These are phyloP conservation scores for Tricladium varicosporioides DNA, from an alignment of 2,329 filamentous ascomycete genomes.

Conservation along the genomic window DNA sequence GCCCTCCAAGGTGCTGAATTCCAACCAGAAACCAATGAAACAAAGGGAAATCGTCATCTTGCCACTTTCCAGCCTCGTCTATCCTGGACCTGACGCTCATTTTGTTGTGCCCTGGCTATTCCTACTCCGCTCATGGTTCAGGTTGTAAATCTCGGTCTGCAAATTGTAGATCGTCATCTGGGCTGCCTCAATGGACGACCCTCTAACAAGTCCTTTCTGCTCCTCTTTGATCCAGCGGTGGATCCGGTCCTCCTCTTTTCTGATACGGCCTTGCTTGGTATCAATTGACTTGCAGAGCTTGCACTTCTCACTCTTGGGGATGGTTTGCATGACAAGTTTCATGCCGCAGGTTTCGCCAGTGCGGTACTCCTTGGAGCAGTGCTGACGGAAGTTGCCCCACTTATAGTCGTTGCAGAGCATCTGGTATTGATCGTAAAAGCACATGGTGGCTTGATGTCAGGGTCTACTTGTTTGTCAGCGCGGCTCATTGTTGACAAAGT, in stretches of 20 bases:
- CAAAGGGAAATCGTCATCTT: background rate
- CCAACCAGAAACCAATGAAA: slow-evolving; percentile 18
- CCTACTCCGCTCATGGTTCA: slow-evolving; percentile 32
- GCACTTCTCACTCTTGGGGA: slow-evolving; percentile 61
- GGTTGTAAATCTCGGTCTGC: slow-evolving; percentile 53
- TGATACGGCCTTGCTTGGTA: slow-evolving; percentile 74
- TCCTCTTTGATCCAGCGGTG: slow-evolving; percentile 71
- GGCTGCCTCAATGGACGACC: slow-evolving; percentile 70
- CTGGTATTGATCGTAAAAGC: slow-evolving; percentile 89
- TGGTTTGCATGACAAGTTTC: slow-evolving; percentile 79
- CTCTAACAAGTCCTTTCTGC: slow-evolving; percentile 40
- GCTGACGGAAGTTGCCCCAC: slow-evolving; percentile 89
- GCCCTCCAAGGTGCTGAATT: slow-evolving; percentile 5
- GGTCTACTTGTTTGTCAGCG: slow-evolving; percentile 20
- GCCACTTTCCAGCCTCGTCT: background rate
- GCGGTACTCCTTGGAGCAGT: slow-evolving; percentile 92
- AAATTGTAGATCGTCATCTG: slow-evolving; percentile 68
- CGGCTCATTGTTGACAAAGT: slow-evolving; percentile 6
- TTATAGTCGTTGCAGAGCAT: slow-evolving; percentile 90
- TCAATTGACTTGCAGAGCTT: slow-evolving; percentile 86
- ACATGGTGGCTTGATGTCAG: slow-evolving; percentile 60
- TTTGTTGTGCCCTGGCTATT: slow-evolving; percentile 7
- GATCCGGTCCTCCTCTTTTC: slow-evolving; percentile 73
- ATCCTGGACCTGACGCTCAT: background rate
- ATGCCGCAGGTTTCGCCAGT: slow-evolving; percentile 96